Evolutionary conservation across 495 filamentous ascomycete species (phyloP).

Genomic region (Xylaria sp.): DNA sequence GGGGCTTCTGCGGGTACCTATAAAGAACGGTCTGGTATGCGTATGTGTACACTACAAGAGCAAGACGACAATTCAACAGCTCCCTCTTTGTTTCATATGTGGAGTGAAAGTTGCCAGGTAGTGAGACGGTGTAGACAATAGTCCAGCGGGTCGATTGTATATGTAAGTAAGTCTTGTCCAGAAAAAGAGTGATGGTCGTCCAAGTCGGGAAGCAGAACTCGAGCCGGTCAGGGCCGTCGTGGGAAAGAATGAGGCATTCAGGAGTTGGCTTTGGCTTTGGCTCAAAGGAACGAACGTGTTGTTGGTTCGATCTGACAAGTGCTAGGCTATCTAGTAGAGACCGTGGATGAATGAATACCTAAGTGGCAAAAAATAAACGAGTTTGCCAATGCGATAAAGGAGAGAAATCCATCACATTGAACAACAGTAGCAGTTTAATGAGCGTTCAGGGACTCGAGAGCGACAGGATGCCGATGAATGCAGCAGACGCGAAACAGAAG

Average conservation of each 20-base stretch:
- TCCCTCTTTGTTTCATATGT: constrained; percentile 27
- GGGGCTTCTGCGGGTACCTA: constrained; percentile 9
- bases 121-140: constrained; percentile 12
- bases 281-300: constrained; percentile 12
- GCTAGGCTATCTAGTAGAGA: background rate
- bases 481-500: constrained; percentile 14
- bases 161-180: too few species aligned
- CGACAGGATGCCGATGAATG: constrained; percentile 14
- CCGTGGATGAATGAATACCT: constrained; percentile 4
- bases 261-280: constrained; percentile 10
- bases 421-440: constrained; percentile 24
- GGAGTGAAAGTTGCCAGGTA: constrained; percentile 19
- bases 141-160: constrained; percentile 1
- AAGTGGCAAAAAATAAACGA: constrained; percentile 9
- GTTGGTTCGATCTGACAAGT: background rate
- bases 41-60: too few species aligned
- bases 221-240: background rate
- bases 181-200: background rate
- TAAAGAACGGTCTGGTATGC: background rate
- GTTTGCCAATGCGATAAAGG: constrained; percentile 19
- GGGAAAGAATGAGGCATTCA: constrained; percentile 15
- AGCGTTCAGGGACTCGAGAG: constrained; percentile 14
- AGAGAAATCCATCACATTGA: background rate
- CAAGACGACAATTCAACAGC: constrained; percentile 1
- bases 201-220: background rate